phyloP scores from a whole-genome alignment of 2,329 filamentous ascomycete genomes.

The Verticillium tricorpus region DNA sequence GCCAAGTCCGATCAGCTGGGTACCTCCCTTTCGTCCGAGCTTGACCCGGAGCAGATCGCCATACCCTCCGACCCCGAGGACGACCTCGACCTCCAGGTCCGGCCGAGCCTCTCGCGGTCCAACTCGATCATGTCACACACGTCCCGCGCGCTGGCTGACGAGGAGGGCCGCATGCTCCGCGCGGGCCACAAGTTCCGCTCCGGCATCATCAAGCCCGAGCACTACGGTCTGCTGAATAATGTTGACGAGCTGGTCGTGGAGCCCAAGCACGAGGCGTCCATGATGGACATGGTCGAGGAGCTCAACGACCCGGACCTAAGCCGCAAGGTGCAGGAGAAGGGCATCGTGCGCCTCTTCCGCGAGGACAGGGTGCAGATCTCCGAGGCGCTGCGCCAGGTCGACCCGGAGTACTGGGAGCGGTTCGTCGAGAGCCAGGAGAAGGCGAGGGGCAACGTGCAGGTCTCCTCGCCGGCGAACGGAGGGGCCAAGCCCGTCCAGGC shows the following conservation, averaged over 20 bases:
- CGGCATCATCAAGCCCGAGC: constrained; percentile 46
- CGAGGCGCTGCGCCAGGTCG: constrained; percentile 49
- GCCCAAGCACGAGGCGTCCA: constrained; percentile 44
- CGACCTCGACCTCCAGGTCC: constrained; percentile 38
- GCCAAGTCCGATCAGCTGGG: constrained; percentile 19
- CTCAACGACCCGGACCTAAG: constrained; percentile 55
- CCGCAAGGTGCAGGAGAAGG: constrained; percentile 49
- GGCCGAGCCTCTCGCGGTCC: constrained; percentile 40
- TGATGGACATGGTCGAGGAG: constrained; percentile 60
- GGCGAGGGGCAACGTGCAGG: constrained; percentile 47
- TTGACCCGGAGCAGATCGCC: constrained; percentile 27
- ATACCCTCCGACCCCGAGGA: constrained; percentile 44
- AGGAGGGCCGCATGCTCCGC: constrained; percentile 53
- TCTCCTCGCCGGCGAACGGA: constrained; percentile 18
- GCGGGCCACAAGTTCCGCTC: constrained; percentile 53
- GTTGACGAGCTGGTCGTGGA: constrained; percentile 47
- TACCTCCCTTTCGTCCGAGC: constrained; percentile 24
- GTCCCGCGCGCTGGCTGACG: constrained; percentile 49
- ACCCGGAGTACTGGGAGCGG: constrained; percentile 60
- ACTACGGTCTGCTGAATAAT: constrained; percentile 43
- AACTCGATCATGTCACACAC: constrained; percentile 47
- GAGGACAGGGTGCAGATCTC: constrained; percentile 50
- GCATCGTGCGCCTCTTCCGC: constrained; percentile 57
- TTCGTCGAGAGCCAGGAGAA: constrained; percentile 61
- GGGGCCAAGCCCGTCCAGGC: constrained; percentile 1